phyloP scores from a whole-genome alignment of 495 filamentous ascomycete species.

The Tuber magnatum region DNA sequence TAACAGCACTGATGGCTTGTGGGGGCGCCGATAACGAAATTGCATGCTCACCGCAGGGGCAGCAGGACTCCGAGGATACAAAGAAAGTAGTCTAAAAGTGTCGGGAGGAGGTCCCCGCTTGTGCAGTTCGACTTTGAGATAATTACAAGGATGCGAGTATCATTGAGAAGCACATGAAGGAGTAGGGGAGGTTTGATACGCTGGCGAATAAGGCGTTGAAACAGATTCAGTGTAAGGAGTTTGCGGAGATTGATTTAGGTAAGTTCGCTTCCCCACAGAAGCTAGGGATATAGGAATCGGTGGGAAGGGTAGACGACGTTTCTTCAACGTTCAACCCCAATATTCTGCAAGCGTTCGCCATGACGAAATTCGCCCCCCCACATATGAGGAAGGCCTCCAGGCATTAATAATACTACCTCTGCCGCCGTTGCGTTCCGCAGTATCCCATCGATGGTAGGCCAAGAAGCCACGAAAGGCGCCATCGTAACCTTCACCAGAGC shows the following conservation, averaged over 20 bases:
- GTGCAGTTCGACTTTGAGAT: conserved; percentile 49
- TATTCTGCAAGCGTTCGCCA: conserved; percentile 56
- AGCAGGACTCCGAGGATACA: conserved; percentile 51
- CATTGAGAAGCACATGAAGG: conserved; percentile 50
- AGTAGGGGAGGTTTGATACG: conserved; percentile 50
- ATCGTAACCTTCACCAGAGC: conserved; percentile 55
- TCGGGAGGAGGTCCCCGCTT: conserved; percentile 46
- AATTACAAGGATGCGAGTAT: conserved; percentile 47
- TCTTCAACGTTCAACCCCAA: conserved; percentile 54
- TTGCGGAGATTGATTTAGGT: conserved; percentile 48
- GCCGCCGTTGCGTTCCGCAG: conserved; percentile 53
- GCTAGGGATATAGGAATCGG: neutral
- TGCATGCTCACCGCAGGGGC: conserved; percentile 51
- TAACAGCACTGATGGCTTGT: neutral
- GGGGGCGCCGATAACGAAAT: conserved; percentile 54
- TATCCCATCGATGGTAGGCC: conserved; percentile 52
- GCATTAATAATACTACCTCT: conserved; percentile 57
- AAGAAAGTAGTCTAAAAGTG: conserved; percentile 49
- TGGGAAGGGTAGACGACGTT: conserved; percentile 26
- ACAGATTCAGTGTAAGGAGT: conserved; percentile 50
- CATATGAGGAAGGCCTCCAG: conserved; percentile 51
- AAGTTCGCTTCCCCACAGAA: neutral
- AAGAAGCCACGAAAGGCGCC: conserved; percentile 57
- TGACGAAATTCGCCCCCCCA: conserved; percentile 54
- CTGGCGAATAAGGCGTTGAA: conserved; percentile 59